Evolutionary conservation across 2,329 filamentous ascomycete species (phyloP), one percentile per base, ranked within the genome.

Genomic region (Chalaropsis ovoidea): DNA sequence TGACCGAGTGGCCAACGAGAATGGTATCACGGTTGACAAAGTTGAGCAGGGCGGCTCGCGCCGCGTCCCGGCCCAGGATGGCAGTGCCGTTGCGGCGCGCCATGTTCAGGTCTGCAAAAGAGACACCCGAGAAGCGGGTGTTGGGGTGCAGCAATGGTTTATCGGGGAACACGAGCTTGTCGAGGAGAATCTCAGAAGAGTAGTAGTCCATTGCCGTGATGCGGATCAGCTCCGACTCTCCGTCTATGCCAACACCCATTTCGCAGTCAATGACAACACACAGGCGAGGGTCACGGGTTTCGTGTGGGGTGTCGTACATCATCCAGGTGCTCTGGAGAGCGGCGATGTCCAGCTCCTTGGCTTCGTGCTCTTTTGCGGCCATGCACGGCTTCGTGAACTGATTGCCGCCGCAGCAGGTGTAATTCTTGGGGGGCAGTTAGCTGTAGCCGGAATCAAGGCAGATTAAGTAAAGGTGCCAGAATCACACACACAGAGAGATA

Each of bases 231-330:
- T 83, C 80, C 0, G 72, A 71, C 10, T 83, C 79, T 6, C 77
- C 76, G 4, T 72, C 72, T 8, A 69, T 69, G 1, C 77, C 73
- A 0, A 74, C 76, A 17, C 81, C 81, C 80, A 83, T 83, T 68
- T 84, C 81, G 68, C 81, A 83, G 68, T 83, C 81, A 2, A 84
- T 72, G 0, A 77, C 79, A 2, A 83, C 76, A 27, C 66, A 1
- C 70, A 74, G 31, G 17, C 65, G 67, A 35, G 49, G 56, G 47
- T 67, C 54, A n/a, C 27, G 43, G 1, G 61, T 11, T 6, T 54
- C 47, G 54, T 58, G 17, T 11, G 71, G 70, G 0, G 72, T 74
- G 19, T 64, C 27, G 41, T 70, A 67, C 65, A 70, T 72, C 15
- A 27, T 54, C 73, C 72, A 74, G 45, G 71, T 70, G 11, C 47